phyloP scores from a whole-genome alignment of 2,329 filamentous ascomycete genomes.

The Coniella vitis region DNA sequence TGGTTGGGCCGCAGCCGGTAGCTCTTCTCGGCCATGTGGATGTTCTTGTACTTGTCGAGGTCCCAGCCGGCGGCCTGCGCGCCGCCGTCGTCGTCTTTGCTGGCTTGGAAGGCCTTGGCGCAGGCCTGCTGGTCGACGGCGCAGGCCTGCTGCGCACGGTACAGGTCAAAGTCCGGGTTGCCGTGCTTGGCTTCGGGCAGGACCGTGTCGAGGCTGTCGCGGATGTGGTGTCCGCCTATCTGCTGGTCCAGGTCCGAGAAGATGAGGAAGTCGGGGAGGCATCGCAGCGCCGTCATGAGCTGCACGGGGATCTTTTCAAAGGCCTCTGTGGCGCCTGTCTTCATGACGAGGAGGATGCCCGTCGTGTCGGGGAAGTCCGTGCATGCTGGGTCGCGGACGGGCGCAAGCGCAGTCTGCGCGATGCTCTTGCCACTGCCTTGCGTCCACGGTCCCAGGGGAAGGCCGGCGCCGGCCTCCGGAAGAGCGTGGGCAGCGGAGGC shows the following conservation, averaged over 20 bases:
- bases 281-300: constrained; percentile 45
- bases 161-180: constrained; percentile 45
- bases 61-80: constrained; percentile 35
- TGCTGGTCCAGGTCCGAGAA: constrained; percentile 51
- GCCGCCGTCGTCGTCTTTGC: too few species aligned
- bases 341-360: constrained; percentile 46
- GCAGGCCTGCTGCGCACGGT: constrained; percentile 38
- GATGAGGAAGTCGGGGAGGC: constrained; percentile 48
- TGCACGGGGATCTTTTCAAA: constrained; percentile 49
- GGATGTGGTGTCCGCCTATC: constrained; percentile 36
- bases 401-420: background rate
- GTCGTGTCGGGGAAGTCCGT: constrained; percentile 36
- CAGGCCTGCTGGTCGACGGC: constrained; percentile 38
- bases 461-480: too few species aligned
- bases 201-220: constrained; percentile 41
- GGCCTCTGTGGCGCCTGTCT: constrained; percentile 51
- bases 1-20: constrained; percentile 42
- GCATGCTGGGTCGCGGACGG: constrained; percentile 18
- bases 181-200: constrained; percentile 34
- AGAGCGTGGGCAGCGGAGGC: too few species aligned
- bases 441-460: too few species aligned
- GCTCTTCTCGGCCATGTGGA: constrained; percentile 51
- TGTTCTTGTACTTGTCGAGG: constrained; percentile 57
- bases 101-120: constrained; percentile 25
- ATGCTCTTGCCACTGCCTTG: too few species aligned